These are phyloP conservation scores for Polygonum maritimum DNA, from an alignment of 148 eudicot genomes.

Conservation along the genomic window DNA sequence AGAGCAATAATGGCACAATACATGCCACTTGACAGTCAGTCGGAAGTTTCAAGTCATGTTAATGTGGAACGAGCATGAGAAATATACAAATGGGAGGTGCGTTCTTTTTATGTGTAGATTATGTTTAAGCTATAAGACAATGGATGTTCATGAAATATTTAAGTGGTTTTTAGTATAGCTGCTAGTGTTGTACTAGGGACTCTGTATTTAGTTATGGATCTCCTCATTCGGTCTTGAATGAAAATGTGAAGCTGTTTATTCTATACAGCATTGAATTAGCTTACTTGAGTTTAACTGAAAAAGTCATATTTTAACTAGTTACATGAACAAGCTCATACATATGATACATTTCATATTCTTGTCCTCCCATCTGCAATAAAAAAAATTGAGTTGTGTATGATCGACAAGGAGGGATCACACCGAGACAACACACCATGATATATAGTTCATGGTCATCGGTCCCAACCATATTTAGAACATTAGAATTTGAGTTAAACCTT, in stretches of 20 bases:
- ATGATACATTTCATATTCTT: too few species aligned
- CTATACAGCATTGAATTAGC: not conserved
- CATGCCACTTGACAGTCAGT: slow-evolving; percentile 62
- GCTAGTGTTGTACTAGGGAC: not conserved
- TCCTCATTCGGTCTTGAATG: not conserved
- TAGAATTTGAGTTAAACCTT: too few species aligned
- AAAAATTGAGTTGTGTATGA: too few species aligned
- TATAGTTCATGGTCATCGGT: too few species aligned
- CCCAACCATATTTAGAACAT: too few species aligned
- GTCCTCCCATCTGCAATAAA: too few species aligned
- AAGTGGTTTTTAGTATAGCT: not conserved
- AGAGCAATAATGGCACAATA: slow-evolving; percentile 95
- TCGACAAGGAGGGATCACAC: too few species aligned
- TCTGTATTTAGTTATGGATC: not conserved
- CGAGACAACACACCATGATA: too few species aligned
- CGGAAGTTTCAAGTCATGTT: slow-evolving; percentile 50
- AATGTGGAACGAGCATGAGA: slow-evolving; percentile 45
- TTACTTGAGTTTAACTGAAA: not conserved
- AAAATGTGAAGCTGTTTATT: not conserved
- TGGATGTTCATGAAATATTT: too few species aligned
- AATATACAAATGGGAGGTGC: not conserved
- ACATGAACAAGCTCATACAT: not conserved
- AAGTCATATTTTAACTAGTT: not conserved
- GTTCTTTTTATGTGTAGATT: slow-evolving; percentile 23
- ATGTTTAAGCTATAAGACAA: not conserved